Percentiles rank a stretch among this genome's conserved stretches.
phyloP scores from a whole-genome alignment of 495 filamentous ascomycete genomes.

The Trichocladium antarcticum region DNA sequence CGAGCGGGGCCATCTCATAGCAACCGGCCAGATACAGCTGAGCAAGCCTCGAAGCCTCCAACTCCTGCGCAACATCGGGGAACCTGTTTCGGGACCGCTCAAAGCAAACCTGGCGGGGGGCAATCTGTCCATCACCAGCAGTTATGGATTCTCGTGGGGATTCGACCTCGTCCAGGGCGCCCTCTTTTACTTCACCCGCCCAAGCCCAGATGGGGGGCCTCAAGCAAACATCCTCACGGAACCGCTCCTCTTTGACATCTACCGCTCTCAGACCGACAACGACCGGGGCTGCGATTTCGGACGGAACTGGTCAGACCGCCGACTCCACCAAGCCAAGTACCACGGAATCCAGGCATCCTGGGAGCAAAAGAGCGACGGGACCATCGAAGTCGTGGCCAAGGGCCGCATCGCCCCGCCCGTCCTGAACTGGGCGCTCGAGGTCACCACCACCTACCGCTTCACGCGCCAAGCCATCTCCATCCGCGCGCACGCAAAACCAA shows the following conservation, averaged over 20 bases:
- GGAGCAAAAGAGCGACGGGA: conserved; percentile 21
- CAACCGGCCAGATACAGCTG: conserved; percentile 42
- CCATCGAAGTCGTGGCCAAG: conserved; percentile 31
- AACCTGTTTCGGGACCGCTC: not conserved
- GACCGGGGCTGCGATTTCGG: conserved; percentile 42
- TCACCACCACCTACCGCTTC: conserved; percentile 45
- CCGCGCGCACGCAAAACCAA: conserved; percentile 31
- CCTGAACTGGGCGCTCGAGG: conserved; percentile 49
- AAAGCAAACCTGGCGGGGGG: not conserved
- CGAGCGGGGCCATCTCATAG: conserved; percentile 36
- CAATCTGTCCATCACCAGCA: conserved; percentile 23
- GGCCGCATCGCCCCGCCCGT: conserved; percentile 48
- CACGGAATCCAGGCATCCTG: conserved; percentile 36
- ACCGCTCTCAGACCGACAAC: conserved; percentile 54
- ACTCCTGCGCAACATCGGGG: not conserved
- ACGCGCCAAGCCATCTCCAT: conserved; percentile 32
- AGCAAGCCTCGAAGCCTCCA: conserved; percentile 14
- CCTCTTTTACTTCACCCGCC: conserved; percentile 29
- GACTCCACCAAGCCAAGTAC: conserved; percentile 34
- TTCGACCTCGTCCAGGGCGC: conserved; percentile 35
- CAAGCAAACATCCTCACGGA: conserved; percentile 33
- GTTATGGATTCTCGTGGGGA: conserved; percentile 25
- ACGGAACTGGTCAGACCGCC: conserved; percentile 31
- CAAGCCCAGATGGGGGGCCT: not conserved
- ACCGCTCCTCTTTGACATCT: conserved; percentile 36